Conservation (phyloP, 306 rosid species). For the Quercus cerris region DNA sequence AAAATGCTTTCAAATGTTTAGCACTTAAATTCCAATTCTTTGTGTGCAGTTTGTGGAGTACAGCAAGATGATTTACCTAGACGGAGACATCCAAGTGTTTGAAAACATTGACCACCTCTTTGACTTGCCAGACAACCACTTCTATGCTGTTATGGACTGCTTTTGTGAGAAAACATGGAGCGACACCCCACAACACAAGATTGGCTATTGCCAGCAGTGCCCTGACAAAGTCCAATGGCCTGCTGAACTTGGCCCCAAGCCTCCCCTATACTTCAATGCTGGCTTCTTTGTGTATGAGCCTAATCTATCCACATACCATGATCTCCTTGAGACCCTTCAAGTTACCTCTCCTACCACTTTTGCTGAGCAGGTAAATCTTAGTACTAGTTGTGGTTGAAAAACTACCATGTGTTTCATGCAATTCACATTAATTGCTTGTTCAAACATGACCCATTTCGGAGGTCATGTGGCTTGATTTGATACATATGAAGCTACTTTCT, state of each 20-base stretch:
- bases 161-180: background rate
- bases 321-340: background rate
- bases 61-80: background rate
- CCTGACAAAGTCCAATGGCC: background rate
- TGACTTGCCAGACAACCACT: background rate
- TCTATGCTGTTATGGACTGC: background rate
- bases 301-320: background rate
- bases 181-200: background rate
- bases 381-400: no score
- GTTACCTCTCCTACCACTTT: background rate
- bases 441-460: no score
- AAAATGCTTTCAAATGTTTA: no score
- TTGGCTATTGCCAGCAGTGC: background rate
- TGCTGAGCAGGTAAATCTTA: background rate
- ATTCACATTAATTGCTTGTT: no score
- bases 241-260: background rate
- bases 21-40: no score
- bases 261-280: background rate
- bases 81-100: background rate
- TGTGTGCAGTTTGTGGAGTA: background rate
- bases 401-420: no score
- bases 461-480: no score
- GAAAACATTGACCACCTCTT: background rate
- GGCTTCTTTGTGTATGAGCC: background rate
- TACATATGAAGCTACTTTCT: no score